These are phyloP conservation scores for Stropharia rugosoannulata DNA, from an alignment of 768 basidiomycete species.

Conservation along the genomic window DNA sequence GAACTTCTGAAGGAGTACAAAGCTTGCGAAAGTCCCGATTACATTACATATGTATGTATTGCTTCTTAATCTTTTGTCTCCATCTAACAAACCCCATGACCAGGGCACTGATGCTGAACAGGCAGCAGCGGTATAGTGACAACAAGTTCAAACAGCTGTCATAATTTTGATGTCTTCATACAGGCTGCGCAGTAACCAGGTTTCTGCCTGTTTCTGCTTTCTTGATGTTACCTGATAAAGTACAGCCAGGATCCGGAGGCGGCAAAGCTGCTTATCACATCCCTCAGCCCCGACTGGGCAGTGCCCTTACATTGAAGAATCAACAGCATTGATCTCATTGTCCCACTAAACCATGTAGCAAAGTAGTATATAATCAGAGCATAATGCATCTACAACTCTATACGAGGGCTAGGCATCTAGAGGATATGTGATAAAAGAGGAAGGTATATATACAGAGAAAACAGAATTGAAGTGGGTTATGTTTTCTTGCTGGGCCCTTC, in stretches of 20 bases:
- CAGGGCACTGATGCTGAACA: constrained; percentile 10
- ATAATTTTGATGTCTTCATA: too few species aligned
- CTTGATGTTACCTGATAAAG: too few species aligned
- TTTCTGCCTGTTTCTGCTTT: too few species aligned
- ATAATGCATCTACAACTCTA: constrained; percentile 12
- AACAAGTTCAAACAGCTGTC: not conserved
- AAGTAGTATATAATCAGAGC: constrained; percentile 1
- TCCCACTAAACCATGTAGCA: not conserved
- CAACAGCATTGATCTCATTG: too few species aligned
- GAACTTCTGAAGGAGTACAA: constrained; percentile 92
- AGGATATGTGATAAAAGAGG: constrained; percentile 1
- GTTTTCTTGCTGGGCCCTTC: constrained; percentile 66
- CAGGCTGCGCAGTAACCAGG: too few species aligned
- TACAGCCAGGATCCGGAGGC: too few species aligned
- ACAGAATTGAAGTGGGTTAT: not conserved
- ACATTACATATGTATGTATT: constrained; percentile 65
- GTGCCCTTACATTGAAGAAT: too few species aligned
- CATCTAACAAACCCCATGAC: not conserved
- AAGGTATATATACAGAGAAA: not conserved
- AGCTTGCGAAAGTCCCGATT: constrained; percentile 93
- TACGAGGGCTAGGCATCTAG: constrained; percentile 7
- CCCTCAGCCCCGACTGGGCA: too few species aligned
- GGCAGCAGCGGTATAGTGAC: not conserved
- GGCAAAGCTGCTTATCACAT: too few species aligned
- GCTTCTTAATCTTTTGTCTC: not conserved